phyloP scores from a whole-genome alignment of 2,329 filamentous ascomycete species.

The Trichoderma citrinoviride region DNA sequence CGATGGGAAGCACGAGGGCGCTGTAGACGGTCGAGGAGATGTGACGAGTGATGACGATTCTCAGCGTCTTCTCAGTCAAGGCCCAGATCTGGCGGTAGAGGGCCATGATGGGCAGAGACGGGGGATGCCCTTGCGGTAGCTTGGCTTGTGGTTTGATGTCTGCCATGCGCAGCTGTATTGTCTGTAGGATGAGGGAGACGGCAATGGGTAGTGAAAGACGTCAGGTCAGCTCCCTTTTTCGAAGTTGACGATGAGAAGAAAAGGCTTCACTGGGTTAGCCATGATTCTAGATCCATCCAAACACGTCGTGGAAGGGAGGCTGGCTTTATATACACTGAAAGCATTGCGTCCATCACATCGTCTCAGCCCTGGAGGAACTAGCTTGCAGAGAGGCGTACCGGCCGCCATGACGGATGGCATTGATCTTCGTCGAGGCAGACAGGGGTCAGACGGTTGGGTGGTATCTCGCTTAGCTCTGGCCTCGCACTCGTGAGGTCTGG shows the following conservation, averaged over 20 bases:
- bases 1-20: slow-evolving; percentile 55
- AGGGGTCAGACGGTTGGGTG: neutral
- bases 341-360: neutral
- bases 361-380: neutral
- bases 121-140: neutral
- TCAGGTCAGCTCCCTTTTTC: neutral
- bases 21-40: slow-evolving; percentile 50
- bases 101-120: slow-evolving; percentile 37
- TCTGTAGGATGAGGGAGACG: neutral
- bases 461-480: slow-evolving; percentile 1
- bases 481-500: neutral
- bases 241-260: neutral
- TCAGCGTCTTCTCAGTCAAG: slow-evolving; percentile 56
- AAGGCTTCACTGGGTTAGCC: neutral
- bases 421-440: neutral
- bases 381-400: neutral
- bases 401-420: slow-evolving; percentile 3
- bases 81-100: slow-evolving; percentile 54
- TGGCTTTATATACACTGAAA: neutral
- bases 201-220: neutral
- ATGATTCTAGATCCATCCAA: neutral
- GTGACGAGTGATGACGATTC: slow-evolving; percentile 55
- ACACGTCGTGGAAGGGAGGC: neutral
- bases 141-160: neutral
- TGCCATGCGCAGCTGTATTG: neutral